A percentile compares a stretch with the other conserved stretches of the same genome.
Evolutionary conservation across 805 yeast genomes (phyloP).

Genomic region (Saturnispora saitoi): DNA sequence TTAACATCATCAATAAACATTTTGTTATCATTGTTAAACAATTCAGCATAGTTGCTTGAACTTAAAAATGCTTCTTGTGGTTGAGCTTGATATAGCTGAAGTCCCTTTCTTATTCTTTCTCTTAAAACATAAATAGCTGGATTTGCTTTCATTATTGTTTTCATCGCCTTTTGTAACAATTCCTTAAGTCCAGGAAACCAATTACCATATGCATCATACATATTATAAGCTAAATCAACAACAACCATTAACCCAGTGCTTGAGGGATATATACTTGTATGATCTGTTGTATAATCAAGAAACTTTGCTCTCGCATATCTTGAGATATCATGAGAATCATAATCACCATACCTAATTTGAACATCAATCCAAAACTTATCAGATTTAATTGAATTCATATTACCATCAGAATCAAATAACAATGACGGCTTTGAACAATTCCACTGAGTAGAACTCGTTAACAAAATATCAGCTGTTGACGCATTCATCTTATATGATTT

Average conservation of each 20-base stretch:
- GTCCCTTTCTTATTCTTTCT: conserved; percentile 88
- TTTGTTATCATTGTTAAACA: conserved; percentile 76
- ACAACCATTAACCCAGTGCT: conserved; percentile 90
- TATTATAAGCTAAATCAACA: conserved; percentile 88
- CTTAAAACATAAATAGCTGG: conserved; percentile 88
- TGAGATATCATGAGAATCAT: conserved; percentile 93
- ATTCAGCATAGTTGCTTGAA: conserved; percentile 82
- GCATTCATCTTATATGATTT: conserved; percentile 97
- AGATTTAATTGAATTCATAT: conserved; percentile 45
- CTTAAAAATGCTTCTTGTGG: conserved; percentile 87
- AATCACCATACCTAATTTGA: conserved; percentile 92
- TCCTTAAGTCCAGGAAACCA: conserved; percentile 97
- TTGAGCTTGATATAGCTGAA: conserved; percentile 88
- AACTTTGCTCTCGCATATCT: conserved; percentile 89
- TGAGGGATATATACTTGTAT: conserved; percentile 77
- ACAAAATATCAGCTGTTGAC: conserved; percentile 82
- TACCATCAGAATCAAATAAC: conserved; percentile 62
- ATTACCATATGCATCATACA: conserved; percentile 93
- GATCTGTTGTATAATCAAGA: conserved; percentile 87
- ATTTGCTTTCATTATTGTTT: conserved; percentile 87
- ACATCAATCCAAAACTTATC: conserved; percentile 91
- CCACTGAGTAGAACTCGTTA: conserved; percentile 75
- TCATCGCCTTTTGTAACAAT: conserved; percentile 83
- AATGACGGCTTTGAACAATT: conserved; percentile 73
- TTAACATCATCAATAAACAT: conserved; percentile 89